A percentile compares a stretch with the other conserved stretches of the same genome.
These are phyloP conservation scores for Gossypium sturtianum DNA, from an alignment of 345 rosid genomes.

Conservation along the genomic window DNA sequence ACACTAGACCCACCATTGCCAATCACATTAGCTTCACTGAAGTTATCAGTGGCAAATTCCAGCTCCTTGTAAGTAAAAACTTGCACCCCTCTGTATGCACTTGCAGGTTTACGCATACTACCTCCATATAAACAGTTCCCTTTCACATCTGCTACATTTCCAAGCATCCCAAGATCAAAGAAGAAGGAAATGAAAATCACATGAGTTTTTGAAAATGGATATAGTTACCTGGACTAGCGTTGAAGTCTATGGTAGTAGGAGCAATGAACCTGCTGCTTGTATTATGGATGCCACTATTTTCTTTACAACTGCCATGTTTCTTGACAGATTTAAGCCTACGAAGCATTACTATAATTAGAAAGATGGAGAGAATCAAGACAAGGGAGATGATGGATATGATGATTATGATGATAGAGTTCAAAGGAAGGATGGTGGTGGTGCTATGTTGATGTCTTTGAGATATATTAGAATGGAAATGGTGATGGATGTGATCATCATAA, in stretches of 20 bases:
- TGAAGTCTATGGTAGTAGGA: constrained; percentile 37
- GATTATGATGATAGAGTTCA: constrained; percentile 43
- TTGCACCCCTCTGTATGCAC: constrained; percentile 45
- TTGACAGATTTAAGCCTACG: constrained; percentile 40
- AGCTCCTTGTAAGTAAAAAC: constrained; percentile 84
- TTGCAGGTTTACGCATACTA: constrained; percentile 18
- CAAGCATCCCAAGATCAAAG: constrained; percentile 6
- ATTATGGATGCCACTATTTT: constrained; percentile 22
- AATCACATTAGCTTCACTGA: constrained; percentile 57
- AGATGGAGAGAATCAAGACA: constrained; percentile 31
- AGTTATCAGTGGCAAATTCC: constrained; percentile 54
- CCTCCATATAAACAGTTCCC: constrained; percentile 50
- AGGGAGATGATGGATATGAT: constrained; percentile 33
- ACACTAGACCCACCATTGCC: constrained; percentile 60
- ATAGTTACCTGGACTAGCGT: constrained; percentile 68
- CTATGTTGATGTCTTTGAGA: constrained; percentile 20
- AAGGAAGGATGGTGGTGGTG: constrained; percentile 20
- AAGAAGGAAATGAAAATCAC: too few species aligned
- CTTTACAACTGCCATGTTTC: constrained; percentile 26
- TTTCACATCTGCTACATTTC: constrained; percentile 42
- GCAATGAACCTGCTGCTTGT: constrained; percentile 27
- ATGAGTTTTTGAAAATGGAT: not conserved
- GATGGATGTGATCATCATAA: not conserved
- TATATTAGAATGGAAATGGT: constrained; percentile 14
- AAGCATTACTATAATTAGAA: constrained; percentile 38